phyloP scores from a whole-genome alignment of 257 asterid species.

The Nemophila menziesii region DNA sequence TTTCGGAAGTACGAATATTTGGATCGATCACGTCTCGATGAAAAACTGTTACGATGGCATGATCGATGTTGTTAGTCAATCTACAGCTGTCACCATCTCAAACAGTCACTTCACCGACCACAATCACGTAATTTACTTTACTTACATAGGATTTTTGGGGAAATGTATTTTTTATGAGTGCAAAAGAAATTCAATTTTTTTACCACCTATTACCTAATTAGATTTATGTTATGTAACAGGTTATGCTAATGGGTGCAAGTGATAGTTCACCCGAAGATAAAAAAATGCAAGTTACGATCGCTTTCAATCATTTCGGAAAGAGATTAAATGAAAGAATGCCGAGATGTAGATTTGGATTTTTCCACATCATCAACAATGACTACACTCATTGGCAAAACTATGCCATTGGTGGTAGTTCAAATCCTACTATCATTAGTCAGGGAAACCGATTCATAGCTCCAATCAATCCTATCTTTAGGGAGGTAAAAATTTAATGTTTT shows the following conservation, averaged over 20 bases:
- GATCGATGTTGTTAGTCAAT: slow-evolving; percentile 49
- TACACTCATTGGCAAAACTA: slow-evolving; percentile 94
- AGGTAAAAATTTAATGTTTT: slow-evolving; percentile 23
- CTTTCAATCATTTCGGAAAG: slow-evolving; percentile 87
- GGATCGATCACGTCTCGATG: too few species aligned
- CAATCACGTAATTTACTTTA: too few species aligned
- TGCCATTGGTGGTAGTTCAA: slow-evolving; percentile 79
- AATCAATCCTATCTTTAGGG: slow-evolving; percentile 26
- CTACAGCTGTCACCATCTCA: slow-evolving; percentile 68
- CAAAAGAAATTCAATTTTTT: too few species aligned
- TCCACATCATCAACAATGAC: slow-evolving; percentile 85
- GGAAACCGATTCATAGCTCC: slow-evolving; percentile 84
- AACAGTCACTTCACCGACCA: slow-evolving; percentile 81
- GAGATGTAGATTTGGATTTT: slow-evolving; percentile 54
- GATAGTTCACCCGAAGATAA: slow-evolving; percentile 31
- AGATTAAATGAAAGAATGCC: slow-evolving; percentile 90
- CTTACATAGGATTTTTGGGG: too few species aligned
- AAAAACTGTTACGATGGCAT: slow-evolving; percentile 44
- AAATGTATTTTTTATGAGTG: too few species aligned
- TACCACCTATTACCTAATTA: too few species aligned
- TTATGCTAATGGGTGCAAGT: slow-evolving; percentile 71
- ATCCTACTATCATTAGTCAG: slow-evolving; percentile 75
- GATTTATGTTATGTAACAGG: too few species aligned
- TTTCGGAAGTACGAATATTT: too few species aligned
- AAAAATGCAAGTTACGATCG: slow-evolving; percentile 71